Evolutionary conservation across 208 protist genomes (phyloP).

Genomic region (Vickermania ingenoplastis): DNA sequence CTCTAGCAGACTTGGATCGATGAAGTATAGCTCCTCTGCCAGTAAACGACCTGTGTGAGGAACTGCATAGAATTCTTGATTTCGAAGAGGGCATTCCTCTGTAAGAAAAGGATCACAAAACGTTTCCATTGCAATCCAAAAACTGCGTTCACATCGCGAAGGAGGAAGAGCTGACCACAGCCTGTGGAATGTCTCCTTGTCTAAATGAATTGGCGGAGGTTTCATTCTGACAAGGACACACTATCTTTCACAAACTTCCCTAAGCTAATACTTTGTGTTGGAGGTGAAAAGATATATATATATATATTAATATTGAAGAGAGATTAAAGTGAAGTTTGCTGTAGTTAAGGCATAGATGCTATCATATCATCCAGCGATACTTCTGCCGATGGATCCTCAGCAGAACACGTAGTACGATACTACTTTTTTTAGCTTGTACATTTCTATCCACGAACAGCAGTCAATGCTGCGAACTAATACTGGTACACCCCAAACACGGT

Average conservation of each 20-base stretch:
- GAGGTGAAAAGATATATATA: too few species aligned
- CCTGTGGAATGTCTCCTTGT: slow-evolving; percentile 23
- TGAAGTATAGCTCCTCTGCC: slow-evolving; percentile 20
- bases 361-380: too few species aligned
- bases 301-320: too few species aligned
- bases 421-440: too few species aligned
- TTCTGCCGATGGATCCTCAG: too few species aligned
- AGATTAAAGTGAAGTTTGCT: too few species aligned
- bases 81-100: slow-evolving; percentile 30
- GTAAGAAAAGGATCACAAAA: slow-evolving; percentile 38
- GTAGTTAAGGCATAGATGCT: too few species aligned
- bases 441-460: too few species aligned
- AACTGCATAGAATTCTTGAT: slow-evolving; percentile 37
- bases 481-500: slow-evolving; percentile 91
- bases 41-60: slow-evolving; percentile 21
- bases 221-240: background rate
- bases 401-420: too few species aligned
- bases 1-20: slow-evolving; percentile 20
- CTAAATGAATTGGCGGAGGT: slow-evolving; percentile 8
- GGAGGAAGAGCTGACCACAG: slow-evolving; percentile 42
- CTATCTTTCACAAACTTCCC: background rate
- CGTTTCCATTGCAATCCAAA: slow-evolving; percentile 51
- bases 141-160: slow-evolving; percentile 37
- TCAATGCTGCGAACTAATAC: too few species aligned
- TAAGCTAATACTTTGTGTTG: too few species aligned